Evolutionary conservation across 148 eudicot genomes (phyloP), one percentile per base, ranked within the genome.

Genomic region (Pharnaceum exiguum): DNA sequence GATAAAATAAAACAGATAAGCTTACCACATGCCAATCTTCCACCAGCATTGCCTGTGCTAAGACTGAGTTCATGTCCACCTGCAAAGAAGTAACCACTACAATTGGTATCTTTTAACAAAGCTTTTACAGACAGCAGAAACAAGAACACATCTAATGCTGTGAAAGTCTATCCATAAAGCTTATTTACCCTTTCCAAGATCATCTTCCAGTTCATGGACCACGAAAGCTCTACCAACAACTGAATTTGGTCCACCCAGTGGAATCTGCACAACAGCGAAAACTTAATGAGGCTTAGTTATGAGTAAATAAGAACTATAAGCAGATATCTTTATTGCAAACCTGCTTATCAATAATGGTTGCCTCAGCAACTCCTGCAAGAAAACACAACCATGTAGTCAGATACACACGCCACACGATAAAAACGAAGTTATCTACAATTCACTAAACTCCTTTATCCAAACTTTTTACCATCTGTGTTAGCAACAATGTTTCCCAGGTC

Each of bases 401-500:
- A 17, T 42, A 23, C n/a, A 27, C n/a, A n/a, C n/a, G n/a, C n/a
- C n/a, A n/a, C n/a, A 8, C 24, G 32, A 58, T 9, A 12, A 47
- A 19, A 23, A 17, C 13, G 22, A 37, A 7, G 21, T 0, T 42
- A 0, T 10, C 25, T 16, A 4, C 29, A 59, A 5, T 15, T n/a
- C 2, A 16, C 39, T 23, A 57, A 13, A 42, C 15, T 7, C 24
- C 33, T 8, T 31, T 11, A 27, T 24, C 17, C 2, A 13, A 57
- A 19, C 10, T 23, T 4, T 19, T 35, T 58, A 90, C 97, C 97
- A 43, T 87, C 86, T 56, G 87, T 82, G 69, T 90, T 85, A 43
- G 97, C 97, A 73, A 87, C 74, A 61, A 91, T 91, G 96, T 91
- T 91, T 91, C 97, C 94, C 96, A 91, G 97, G 96, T 87, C 97